Evolutionary conservation across 345 rosid species (phyloP).

Genomic region (Sisymbrium irio): DNA sequence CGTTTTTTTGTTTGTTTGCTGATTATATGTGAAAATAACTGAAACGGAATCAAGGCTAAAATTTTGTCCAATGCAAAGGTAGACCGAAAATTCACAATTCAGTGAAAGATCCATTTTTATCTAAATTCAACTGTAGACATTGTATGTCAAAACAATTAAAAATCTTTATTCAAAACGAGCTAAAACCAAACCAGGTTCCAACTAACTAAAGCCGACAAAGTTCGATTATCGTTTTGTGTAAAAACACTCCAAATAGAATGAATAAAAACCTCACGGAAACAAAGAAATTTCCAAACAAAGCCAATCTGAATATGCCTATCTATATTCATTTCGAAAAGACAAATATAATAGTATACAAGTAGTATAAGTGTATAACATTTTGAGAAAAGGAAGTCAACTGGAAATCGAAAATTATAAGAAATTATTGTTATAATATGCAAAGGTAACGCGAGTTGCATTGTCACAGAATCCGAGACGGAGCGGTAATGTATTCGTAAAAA

Average conservation of each 20-base stretch:
- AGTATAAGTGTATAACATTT: no score
- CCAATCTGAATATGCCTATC: neutral
- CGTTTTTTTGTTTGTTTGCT: no score
- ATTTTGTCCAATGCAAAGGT: no score
- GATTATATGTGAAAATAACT: neutral
- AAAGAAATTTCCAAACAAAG: neutral
- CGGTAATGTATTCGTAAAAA: slow-evolving; percentile 22
- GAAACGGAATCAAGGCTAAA: neutral
- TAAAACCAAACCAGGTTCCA: neutral
- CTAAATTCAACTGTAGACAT: no score
- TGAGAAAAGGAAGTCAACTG: no score
- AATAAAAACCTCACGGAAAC: no score
- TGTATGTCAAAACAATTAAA: no score
- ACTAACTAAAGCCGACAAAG: neutral
- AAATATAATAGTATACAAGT: no score
- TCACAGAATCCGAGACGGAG: neutral
- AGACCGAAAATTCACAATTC: no score
- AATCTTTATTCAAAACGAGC: neutral
- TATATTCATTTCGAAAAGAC: neutral
- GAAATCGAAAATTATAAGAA: neutral
- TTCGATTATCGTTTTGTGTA: neutral
- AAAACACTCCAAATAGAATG: neutral
- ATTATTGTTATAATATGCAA: neutral
- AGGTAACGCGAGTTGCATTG: slow-evolving; percentile 32
- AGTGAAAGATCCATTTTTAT: no score